Percentiles rank a stretch among this genome's conserved stretches.
Conservation (phyloP, 2,329 filamentous ascomycete genomes). For the Chaetomiaceae sp. region DNA sequence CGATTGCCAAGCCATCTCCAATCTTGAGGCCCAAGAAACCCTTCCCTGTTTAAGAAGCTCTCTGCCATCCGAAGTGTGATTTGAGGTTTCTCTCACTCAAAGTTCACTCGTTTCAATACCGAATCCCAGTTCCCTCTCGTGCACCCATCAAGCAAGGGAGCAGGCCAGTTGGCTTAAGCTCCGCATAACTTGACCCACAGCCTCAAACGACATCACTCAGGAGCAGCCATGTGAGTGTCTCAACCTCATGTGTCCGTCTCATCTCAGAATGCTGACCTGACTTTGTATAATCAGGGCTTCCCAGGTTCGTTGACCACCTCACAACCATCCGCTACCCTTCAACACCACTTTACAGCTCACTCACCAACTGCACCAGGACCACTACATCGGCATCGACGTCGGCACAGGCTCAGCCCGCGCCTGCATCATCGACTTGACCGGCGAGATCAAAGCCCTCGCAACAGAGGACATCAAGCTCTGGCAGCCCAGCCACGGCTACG, state of each 20-base stretch:
- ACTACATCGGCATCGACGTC: constrained; percentile 61
- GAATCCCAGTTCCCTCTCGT: too few relatives aligned
- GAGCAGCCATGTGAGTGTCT: too few relatives aligned
- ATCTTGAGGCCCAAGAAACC: not conserved
- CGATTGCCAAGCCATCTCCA: not conserved
- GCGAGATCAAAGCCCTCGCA: constrained; percentile 76
- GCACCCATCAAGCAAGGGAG: too few relatives aligned
- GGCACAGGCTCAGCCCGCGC: constrained; percentile 93
- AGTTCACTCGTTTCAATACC: too few relatives aligned
- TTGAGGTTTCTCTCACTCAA: too few relatives aligned
- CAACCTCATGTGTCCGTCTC: not conserved
- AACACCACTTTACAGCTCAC: not conserved
- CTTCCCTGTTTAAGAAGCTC: not conserved
- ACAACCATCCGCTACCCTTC: not conserved
- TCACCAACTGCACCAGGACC: constrained; percentile 6
- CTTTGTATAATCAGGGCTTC: constrained; percentile 12
- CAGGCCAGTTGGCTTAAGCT: too few relatives aligned
- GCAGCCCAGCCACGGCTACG: constrained; percentile 68
- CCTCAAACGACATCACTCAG: too few relatives aligned
- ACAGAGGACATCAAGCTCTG: constrained; percentile 74
- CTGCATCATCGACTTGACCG: constrained; percentile 88
- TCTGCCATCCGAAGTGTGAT: not conserved
- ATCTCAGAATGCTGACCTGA: not conserved
- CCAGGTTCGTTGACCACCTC: constrained; percentile 9
- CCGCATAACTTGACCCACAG: not conserved